These are phyloP conservation scores for Mycogone perniciosa DNA, from an alignment of 2,329 filamentous ascomycete species.

Conservation along the genomic window DNA sequence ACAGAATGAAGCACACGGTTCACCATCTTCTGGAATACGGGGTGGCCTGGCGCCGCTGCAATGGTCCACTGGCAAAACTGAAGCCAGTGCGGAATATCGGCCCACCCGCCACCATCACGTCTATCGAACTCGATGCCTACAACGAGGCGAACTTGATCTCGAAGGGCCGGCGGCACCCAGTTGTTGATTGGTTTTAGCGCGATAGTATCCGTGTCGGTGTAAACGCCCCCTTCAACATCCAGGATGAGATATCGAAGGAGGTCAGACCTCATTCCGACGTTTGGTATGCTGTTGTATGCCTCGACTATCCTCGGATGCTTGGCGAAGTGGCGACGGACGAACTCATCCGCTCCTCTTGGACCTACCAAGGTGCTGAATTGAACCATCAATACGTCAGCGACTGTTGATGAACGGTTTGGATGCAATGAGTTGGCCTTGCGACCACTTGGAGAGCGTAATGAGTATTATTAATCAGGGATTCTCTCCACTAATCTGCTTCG, in stretches of 20 bases:
- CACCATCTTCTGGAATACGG: slow-evolving; percentile 19
- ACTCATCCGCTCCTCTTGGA: slow-evolving; percentile 19
- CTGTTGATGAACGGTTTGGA: not conserved
- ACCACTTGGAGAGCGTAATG: too few relatives aligned
- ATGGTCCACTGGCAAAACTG: slow-evolving; percentile 33
- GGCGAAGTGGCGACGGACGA: slow-evolving; percentile 16
- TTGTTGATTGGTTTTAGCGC: slow-evolving; percentile 43
- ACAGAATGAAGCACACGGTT: slow-evolving; percentile 18
- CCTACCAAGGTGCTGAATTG: slow-evolving; percentile 20
- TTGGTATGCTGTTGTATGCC: slow-evolving; percentile 15
- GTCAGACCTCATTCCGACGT: slow-evolving; percentile 25
- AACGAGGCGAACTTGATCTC: slow-evolving; percentile 10
- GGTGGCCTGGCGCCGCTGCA: slow-evolving; percentile 26
- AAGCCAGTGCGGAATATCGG: slow-evolving; percentile 23
- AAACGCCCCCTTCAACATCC: slow-evolving; percentile 35
- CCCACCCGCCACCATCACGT: slow-evolving; percentile 21
- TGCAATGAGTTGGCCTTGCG: too few relatives aligned
- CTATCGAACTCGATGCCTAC: slow-evolving; percentile 29
- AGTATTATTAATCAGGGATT: too few relatives aligned
- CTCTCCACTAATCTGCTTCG: too few relatives aligned
- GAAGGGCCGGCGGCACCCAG: slow-evolving; percentile 16
- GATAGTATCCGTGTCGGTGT: slow-evolving; percentile 55
- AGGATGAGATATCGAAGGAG: slow-evolving; percentile 25
- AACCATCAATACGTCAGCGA: not conserved
- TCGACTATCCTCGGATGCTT: slow-evolving; percentile 15